A percentile compares a stretch with the other conserved stretches of the same genome.
Conservation (phyloP, 306 rosid species). For the Vicia sativa region DNA sequence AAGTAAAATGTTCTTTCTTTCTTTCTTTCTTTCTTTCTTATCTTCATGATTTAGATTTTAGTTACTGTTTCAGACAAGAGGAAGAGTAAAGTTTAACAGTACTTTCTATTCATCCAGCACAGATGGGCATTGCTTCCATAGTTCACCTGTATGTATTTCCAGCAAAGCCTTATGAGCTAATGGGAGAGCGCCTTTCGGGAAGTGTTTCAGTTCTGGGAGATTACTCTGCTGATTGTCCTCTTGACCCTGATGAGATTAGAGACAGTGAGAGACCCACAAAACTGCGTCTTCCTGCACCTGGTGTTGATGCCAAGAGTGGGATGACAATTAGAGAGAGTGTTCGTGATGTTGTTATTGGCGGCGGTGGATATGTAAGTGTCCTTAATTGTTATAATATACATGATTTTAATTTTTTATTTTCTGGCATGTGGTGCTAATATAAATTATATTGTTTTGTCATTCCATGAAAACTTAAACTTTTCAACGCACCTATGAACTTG, state of each 20-base stretch:
- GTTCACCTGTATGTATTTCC: conserved; percentile 97
- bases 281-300: conserved; percentile 89
- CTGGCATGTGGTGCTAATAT: conserved; percentile 35
- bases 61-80: conserved; percentile 44
- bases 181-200: conserved; percentile 87
- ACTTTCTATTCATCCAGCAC: conserved; percentile 67
- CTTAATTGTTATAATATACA: conserved; percentile 5
- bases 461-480: conserved; percentile 27
- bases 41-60: conserved; percentile 39
- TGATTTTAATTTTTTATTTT: conserved; percentile 13
- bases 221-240: conserved; percentile 89
- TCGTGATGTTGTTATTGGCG: conserved; percentile 91
- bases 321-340: conserved; percentile 96
- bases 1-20: conserved; percentile 31
- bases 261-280: conserved; percentile 98
- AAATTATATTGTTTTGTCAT: conserved; percentile 32
- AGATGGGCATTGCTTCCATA: conserved; percentile 96
- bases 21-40: conserved; percentile 28
- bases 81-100: conserved; percentile 56
- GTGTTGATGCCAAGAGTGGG: conserved; percentile 65
- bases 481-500: conserved; percentile 3
- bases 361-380: conserved; percentile 87
- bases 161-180: conserved; percentile 90
- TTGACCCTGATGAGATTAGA: conserved; percentile 97
- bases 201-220: conserved; percentile 95